Evolutionary conservation across 805 yeast species (phyloP), one percentile per base, ranked within the genome.

Genomic region (Kurtzmaniella cleridarum): DNA sequence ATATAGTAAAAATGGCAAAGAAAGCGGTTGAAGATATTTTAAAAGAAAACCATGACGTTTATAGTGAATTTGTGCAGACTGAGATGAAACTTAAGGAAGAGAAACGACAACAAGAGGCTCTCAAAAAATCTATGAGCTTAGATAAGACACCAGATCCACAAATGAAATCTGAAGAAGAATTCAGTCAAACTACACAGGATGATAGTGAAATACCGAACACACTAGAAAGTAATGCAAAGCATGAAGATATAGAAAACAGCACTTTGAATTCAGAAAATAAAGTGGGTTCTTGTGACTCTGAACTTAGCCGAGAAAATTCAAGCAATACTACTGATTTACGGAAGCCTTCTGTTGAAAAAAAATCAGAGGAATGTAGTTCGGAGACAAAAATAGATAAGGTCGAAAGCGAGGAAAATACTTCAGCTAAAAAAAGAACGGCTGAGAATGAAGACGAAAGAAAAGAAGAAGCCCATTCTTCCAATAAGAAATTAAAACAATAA

Each of bases 31-130:
- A 67, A 26, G 42, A 48, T 1, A 45, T 55, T 12, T 39, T 62
- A 24, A 64, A 62, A 35, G 55, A 54, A 2, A 47, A 47, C 2
- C 66, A 71, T 0, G 52, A 57, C 11, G 45, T 63, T 3, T 59
- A 57, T 45, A 64, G 62, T 45, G 59, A 51, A 12, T 54, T 46
- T 40, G 51, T 52, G 6, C 18, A 17, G 37, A 40, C 5, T 8
- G 24, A 20, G 24, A 20, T 20, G 5, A 20, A 20, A 8, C 24
- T 20, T 20, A 20, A 20, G 8, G 24, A 20, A 20, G 24, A 20
- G 24, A 20, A 8, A 8, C 8, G 5, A 8, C 5, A 20, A 20
- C 24, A 20, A 8, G 24, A 20, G 24, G 24, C 24, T 20, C 24
- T 20, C 24, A 20, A 20, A 5, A 20, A 20, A 20, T 8, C 24